Evolutionary conservation across 2,329 filamentous ascomycete genomes (phyloP), one percentile per base, ranked within the genome.

Genomic region (Metarhizium brunneum): DNA sequence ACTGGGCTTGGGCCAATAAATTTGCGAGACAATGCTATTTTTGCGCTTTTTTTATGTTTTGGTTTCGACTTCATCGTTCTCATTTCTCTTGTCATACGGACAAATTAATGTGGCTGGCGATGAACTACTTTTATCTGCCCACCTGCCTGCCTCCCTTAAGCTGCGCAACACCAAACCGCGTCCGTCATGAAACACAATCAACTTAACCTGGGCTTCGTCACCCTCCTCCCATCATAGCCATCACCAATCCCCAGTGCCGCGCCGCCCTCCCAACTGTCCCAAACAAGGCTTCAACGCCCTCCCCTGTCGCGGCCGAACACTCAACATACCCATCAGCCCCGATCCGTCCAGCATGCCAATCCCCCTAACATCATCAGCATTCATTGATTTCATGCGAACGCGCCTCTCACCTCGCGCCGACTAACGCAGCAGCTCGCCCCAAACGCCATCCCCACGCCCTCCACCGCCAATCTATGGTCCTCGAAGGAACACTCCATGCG

Each of bases 281-380:
- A 2, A 73, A 58, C 2, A 72, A 47, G 4, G 56, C 57, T 13
- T 66, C 62, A 54, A 72, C 59, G 5, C 69, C 69, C 25, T 73
- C 64, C 1, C 70, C 69, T 6, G 66, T 71, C 11, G 62, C 58
- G 50, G 71, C 69, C 5, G 71, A 73, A 54, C 69, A 72, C 55
- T 73, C 71, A 10, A 63, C 35, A 47, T 72, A 73, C 6, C 55
- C 53, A 29, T 63, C 50, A 0, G 66, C 68, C 2, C 64, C 62
- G 29, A 72, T 66, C 0, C 65, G 62, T 10, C 56, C 56, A 0
- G 70, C 69, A 42, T 70, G 66, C 61, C 65, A 71, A 8, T 49
- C 54, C 1, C 64, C 70, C 70, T 73, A 25, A 50, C 5, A 35
- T 32, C 11, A n/a, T 36, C 36, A 48, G 50, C 50, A 35, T 53